These are phyloP conservation scores for Aspergillus sergii DNA, from an alignment of 2,329 filamentous ascomycete species.

Conservation along the genomic window DNA sequence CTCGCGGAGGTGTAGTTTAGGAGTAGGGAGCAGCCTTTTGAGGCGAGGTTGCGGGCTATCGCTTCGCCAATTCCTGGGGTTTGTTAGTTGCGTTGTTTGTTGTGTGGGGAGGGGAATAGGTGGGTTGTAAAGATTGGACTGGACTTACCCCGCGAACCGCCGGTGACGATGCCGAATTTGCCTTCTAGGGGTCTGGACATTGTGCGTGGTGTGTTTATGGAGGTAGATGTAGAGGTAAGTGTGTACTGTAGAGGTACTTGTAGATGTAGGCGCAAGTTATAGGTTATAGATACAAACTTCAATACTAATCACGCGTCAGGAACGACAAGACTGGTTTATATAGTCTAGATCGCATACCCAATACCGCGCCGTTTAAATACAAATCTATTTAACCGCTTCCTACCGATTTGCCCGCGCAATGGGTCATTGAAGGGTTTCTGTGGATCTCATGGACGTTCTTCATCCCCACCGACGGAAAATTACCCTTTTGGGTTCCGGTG, in stretches of 20 bases:
- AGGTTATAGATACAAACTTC: too few species aligned
- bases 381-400: neutral
- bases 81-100: neutral
- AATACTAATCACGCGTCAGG: neutral
- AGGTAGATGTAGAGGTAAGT: neutral
- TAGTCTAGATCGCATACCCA: neutral
- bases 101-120: slow-evolving; percentile 6
- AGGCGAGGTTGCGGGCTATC: slow-evolving; percentile 70
- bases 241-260: neutral
- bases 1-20: slow-evolving; percentile 72
- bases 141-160: slow-evolving; percentile 70
- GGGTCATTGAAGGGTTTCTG: neutral
- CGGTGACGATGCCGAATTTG: slow-evolving; percentile 78
- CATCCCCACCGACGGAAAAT: slow-evolving; percentile 25
- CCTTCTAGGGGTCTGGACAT: slow-evolving; percentile 59
- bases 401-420: neutral
- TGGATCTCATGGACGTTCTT: neutral
- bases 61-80: slow-evolving; percentile 71
- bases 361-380: neutral
- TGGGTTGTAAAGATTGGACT: neutral
- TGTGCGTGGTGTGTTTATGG: neutral
- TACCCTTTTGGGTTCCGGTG: slow-evolving; percentile 25
- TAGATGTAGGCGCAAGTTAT: too few species aligned
- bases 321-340: neutral
- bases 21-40: slow-evolving; percentile 69